Base-by-base conservation (phyloP, 1,284 basidiomycete species). In the Ceratobasidium papillatum region DNA sequence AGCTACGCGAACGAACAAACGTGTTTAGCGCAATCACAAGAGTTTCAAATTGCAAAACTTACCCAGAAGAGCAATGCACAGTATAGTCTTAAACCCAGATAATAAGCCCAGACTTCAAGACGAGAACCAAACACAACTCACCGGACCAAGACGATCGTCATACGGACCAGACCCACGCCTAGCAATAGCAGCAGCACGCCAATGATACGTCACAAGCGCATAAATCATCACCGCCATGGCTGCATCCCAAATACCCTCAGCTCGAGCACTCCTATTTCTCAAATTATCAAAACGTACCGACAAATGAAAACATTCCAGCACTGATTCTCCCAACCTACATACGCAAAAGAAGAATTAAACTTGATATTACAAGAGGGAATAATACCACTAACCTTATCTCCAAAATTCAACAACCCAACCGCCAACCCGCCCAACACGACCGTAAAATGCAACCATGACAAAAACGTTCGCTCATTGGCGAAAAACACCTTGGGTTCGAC, bases 181-280 rank as follows among this genome's bases (percentile, higher is more conserved):
- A 65, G 96, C 90, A 81, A 99, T 99, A 27, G 96, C 95, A 36
- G 90, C 87, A 17, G 97, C 98, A 79, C 97, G 91, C 94, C 96
- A 96, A 83, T 99, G 96, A 82, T 96, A 99, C 54, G 95, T 95
- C 78, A 93, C 92, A 22, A 99, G 84, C 0, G 98, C 97, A 82
- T 98, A 99, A 38, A 95, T 82, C 97, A 99, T 99, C 78, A 98
- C 95, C 14, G 90, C 94, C 90, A 98, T 94, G 51, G 97, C 96
- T 97, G 79, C 22, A 62, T 47, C 56, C 64, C 73, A 74, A 75
- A 63, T 75, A n/a, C 43, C 45, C 47, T 73, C 11, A 34, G 34
- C 25, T 25, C 36, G 62, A 30, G 36, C 27, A 41, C 8, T 36
- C 17, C 30, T 7, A 45, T 25, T 65, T 22, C 38, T 22, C 17